phyloP scores from a whole-genome alignment of 192 early-diverging fungal species.

The Podochytrium sp. region DNA sequence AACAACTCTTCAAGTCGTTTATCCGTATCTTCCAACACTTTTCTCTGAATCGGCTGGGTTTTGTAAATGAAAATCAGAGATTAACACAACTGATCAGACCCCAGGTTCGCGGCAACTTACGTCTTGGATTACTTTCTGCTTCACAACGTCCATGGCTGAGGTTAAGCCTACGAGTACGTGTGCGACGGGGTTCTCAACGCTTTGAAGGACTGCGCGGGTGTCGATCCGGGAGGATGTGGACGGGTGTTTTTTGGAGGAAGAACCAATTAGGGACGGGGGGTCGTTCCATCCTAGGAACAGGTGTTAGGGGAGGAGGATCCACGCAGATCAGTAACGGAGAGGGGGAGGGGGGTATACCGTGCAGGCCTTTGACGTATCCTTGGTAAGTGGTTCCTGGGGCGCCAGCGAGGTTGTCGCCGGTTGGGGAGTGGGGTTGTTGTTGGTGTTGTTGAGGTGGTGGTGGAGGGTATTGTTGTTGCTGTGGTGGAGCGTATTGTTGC shows the following conservation, averaged over 20 bases:
- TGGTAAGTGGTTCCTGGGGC: slow-evolving; percentile 33
- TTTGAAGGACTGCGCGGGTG: slow-evolving; percentile 29
- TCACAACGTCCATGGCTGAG: slow-evolving; percentile 40
- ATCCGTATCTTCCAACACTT: slow-evolving; percentile 53
- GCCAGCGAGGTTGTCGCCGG: no score
- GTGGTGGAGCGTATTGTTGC: no score
- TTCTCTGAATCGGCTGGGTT: slow-evolving; percentile 28
- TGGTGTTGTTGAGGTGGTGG: no score
- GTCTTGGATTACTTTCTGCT: slow-evolving; percentile 18
- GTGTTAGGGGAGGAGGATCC: background rate
- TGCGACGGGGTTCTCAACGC: slow-evolving; percentile 30
- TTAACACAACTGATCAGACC: background rate
- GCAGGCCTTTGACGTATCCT: slow-evolving; percentile 38
- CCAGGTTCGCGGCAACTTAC: slow-evolving; percentile 21
- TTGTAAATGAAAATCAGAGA: background rate
- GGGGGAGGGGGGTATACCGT: slow-evolving; percentile 28
- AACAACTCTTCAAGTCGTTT: slow-evolving; percentile 50
- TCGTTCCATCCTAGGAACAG: background rate
- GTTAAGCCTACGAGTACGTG: slow-evolving; percentile 31
- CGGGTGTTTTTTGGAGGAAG: slow-evolving; percentile 13
- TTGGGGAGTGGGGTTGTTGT: no score
- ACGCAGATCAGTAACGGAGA: background rate
- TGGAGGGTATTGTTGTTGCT: no score
- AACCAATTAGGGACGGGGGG: slow-evolving; percentile 32
- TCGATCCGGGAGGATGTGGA: slow-evolving; percentile 9